phyloP scores from a whole-genome alignment of 2,329 filamentous ascomycete genomes.

The Fusarium austroafricanum region DNA sequence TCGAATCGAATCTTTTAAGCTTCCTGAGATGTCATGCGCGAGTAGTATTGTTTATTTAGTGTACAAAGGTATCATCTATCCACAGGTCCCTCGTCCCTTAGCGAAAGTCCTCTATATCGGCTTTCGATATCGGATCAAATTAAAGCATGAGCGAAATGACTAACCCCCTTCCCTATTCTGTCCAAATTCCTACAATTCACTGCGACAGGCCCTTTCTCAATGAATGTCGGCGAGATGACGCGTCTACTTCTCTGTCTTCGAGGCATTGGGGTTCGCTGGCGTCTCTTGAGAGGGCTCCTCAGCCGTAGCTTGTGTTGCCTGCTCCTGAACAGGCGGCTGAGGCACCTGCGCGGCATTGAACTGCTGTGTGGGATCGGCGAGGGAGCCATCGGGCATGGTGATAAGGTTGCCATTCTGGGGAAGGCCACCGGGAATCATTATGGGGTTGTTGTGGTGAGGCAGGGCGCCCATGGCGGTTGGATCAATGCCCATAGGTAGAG shows the following conservation, averaged over 20 bases:
- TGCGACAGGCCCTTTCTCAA: background rate
- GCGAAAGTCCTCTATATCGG: slow-evolving; percentile 6
- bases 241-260: slow-evolving; percentile 10
- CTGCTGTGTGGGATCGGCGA: slow-evolving; percentile 31
- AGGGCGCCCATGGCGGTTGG: slow-evolving; percentile 41
- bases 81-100: slow-evolving; percentile 7
- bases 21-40: slow-evolving; percentile 7
- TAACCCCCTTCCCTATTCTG: background rate
- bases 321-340: slow-evolving; percentile 21
- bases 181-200: slow-evolving; percentile 12
- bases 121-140: slow-evolving; percentile 13
- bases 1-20: background rate
- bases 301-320: slow-evolving; percentile 5
- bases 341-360: slow-evolving; percentile 12
- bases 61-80: slow-evolving; percentile 46
- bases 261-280: slow-evolving; percentile 8
- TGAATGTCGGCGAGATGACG: background rate
- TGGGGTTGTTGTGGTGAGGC: slow-evolving; percentile 42
- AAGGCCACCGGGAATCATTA: slow-evolving; percentile 39
- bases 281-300: slow-evolving; percentile 28
- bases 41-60: slow-evolving; percentile 28
- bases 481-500: slow-evolving; percentile 43
- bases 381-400: slow-evolving; percentile 27
- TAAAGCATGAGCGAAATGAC: slow-evolving; percentile 7
- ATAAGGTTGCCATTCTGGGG: slow-evolving; percentile 29